Evolutionary conservation across 2,329 filamentous ascomycete species (phyloP).

Genomic region (Clarireedia homoeocarpa): DNA sequence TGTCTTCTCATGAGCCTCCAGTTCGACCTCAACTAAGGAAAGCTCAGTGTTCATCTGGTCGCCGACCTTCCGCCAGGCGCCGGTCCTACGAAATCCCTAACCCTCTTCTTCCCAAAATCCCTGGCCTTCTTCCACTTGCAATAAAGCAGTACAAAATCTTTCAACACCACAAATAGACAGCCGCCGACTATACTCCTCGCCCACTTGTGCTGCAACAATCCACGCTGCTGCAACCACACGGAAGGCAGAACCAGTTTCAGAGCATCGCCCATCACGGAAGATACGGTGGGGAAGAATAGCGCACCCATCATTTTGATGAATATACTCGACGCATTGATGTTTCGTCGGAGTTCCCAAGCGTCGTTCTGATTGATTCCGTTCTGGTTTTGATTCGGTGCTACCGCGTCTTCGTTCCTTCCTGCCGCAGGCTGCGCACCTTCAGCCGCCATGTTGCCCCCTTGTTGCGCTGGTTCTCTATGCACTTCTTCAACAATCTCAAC

Average conservation of each 20-base stretch:
- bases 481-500: slow-evolving; percentile 16
- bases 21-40: too few relatives aligned
- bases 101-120: slow-evolving; percentile 44
- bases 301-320: slow-evolving; percentile 57
- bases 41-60: too few relatives aligned
- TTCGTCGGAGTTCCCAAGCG: slow-evolving; percentile 18
- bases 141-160: slow-evolving; percentile 56
- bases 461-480: neutral
- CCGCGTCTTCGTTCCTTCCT: neutral
- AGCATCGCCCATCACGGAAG: slow-evolving; percentile 68
- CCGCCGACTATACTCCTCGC: slow-evolving; percentile 84
- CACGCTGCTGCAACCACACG: slow-evolving; percentile 45
- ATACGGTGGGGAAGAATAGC: slow-evolving; percentile 75
- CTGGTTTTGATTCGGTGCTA: neutral
- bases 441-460: neutral
- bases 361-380: neutral
- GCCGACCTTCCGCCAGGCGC: too few relatives aligned
- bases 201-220: slow-evolving; percentile 74
- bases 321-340: slow-evolving; percentile 43
- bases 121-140: slow-evolving; percentile 55
- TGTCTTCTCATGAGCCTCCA: too few relatives aligned
- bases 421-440: neutral
- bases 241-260: slow-evolving; percentile 61
- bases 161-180: slow-evolving; percentile 78
- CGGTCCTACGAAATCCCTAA: slow-evolving; percentile 30